phyloP scores from a whole-genome alignment of 2,329 filamentous ascomycete genomes.

The Corynespora cassiicola region DNA sequence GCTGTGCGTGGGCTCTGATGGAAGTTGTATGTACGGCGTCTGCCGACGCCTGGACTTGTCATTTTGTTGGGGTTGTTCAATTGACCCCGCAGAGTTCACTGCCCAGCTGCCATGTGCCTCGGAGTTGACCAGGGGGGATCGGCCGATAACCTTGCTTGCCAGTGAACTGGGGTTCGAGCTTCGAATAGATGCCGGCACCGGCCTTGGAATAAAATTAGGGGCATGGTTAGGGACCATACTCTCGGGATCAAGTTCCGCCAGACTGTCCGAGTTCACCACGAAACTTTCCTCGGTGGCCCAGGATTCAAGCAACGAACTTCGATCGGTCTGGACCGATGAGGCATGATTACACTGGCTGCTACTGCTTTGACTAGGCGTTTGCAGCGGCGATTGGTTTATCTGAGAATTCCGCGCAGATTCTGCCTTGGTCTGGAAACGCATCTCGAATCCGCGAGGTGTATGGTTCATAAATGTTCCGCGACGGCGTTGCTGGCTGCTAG shows the following conservation, averaged over 20 bases:
- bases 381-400: slow-evolving; percentile 28
- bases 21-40: slow-evolving; percentile 28
- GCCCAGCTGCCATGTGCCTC: slow-evolving; percentile 15
- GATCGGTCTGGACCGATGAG: slow-evolving; percentile 5
- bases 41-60: slow-evolving; percentile 33
- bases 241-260: slow-evolving; percentile 25
- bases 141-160: slow-evolving; percentile 1
- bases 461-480: slow-evolving; percentile 43
- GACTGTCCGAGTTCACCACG: slow-evolving; percentile 15
- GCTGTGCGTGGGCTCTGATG: slow-evolving; percentile 7
- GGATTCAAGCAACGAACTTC: slow-evolving; percentile 19
- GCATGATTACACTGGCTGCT: slow-evolving; percentile 9
- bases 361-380: slow-evolving; percentile 18
- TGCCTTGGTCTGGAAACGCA: slow-evolving; percentile 20
- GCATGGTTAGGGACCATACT: slow-evolving; percentile 15
- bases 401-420: slow-evolving; percentile 23
- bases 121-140: not conserved
- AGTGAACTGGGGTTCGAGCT: slow-evolving; percentile 5
- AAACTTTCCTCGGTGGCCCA: slow-evolving; percentile 10
- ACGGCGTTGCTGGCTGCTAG: slow-evolving; percentile 27
- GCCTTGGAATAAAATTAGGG: slow-evolving; percentile 23
- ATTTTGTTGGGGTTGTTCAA: slow-evolving; percentile 8
- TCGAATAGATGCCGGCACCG: slow-evolving; percentile 18
- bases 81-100: slow-evolving; percentile 13
- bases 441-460: slow-evolving; percentile 37